Base-by-base conservation (phyloP, 768 basidiomycete species). In the Suillus luteus region DNA sequence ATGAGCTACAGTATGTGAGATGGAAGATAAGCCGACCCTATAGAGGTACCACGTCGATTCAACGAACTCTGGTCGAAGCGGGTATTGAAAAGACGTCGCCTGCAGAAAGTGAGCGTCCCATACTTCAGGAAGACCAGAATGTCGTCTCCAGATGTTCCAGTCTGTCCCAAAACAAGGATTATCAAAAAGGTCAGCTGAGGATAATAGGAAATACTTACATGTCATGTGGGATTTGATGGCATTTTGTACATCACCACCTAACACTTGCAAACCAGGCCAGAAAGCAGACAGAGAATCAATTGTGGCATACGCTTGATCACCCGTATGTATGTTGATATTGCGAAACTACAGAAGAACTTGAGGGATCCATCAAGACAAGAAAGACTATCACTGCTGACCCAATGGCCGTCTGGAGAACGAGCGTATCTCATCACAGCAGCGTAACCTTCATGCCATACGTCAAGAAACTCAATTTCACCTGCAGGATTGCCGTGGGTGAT, bases 1-100 rank as follows among this genome's bases (percentile, higher is more conserved):
- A 46, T 66, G 27, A 68, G 64, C 5, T 63, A 44, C 62, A 61
- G 55, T 46, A 35, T 63, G 51, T 11, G 22, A 19, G 7, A 52
- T 40, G 48, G 31, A 52, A 27, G 52, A 55, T 31, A 6, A 19
- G 75, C 86, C 66, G 68, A 91, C 93, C 59, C 92, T 84, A 71
- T 97, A 98, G 19, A 99, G 80, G 76, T 96, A 97, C 89, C 95
- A 96, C 6, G 94, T 99, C 24, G 92, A 95, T 77, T 99, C 97
- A 62, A 97, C 85, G 69, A 97, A 96, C 76, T 99, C 96, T 64
- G 93, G 93, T 60, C 93, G 82, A 62, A 94, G 78, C 14, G 93
- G 92, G 66, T 93, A 94, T 67, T 92, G 90, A 69, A 85, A 80
- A 31, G 90, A 87, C 8, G 90, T 91, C 17, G 89, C 91, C 65